Percentiles rank a stretch among this genome's conserved stretches.
Conservation (phyloP, 2,329 filamentous ascomycete species). For the Parascedosporium putredinis region DNA sequence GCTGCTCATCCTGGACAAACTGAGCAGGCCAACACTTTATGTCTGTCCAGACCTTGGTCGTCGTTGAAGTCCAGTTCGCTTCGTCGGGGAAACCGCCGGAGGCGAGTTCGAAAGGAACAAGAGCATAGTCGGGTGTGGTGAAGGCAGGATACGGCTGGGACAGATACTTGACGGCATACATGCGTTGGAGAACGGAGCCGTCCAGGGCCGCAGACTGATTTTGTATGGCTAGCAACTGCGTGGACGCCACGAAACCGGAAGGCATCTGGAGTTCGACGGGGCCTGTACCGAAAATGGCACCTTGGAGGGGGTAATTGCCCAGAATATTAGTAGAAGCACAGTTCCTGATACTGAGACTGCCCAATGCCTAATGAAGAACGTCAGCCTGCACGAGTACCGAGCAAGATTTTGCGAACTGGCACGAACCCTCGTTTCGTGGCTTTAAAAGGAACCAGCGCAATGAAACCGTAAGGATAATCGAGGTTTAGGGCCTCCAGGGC, state of each 20-base stretch:
- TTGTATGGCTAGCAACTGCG: slow-evolving; percentile 12
- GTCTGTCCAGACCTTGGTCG: slow-evolving; percentile 24
- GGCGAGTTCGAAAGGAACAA: slow-evolving; percentile 30
- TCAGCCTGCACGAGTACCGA: background rate
- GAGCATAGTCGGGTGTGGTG: slow-evolving; percentile 28
- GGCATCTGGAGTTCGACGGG: slow-evolving; percentile 16
- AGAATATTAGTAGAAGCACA: slow-evolving; percentile 40
- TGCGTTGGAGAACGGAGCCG: slow-evolving; percentile 28
- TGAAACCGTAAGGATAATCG: slow-evolving; percentile 37
- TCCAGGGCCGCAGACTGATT: slow-evolving; percentile 19
- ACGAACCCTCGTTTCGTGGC: slow-evolving; percentile 12
- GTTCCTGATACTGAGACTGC: slow-evolving; percentile 35
- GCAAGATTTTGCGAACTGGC: background rate
- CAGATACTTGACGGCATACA: slow-evolving; percentile 35
- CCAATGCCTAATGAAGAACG: slow-evolving; percentile 35
- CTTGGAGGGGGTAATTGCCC: slow-evolving; percentile 43
- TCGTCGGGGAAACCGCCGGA: background rate
- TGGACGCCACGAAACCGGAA: slow-evolving; percentile 2
- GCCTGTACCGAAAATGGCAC: slow-evolving; percentile 38
- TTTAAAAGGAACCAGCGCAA: slow-evolving; percentile 20
- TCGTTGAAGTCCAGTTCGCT: slow-evolving; percentile 18
- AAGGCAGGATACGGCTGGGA: slow-evolving; percentile 32
- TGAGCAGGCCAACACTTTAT: slow-evolving; percentile 26
- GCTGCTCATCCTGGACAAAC: background rate
- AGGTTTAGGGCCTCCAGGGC: slow-evolving; percentile 38